Evolutionary conservation across 495 filamentous ascomycete genomes (phyloP).

Genomic region (Trichoderma asperelloides): DNA sequence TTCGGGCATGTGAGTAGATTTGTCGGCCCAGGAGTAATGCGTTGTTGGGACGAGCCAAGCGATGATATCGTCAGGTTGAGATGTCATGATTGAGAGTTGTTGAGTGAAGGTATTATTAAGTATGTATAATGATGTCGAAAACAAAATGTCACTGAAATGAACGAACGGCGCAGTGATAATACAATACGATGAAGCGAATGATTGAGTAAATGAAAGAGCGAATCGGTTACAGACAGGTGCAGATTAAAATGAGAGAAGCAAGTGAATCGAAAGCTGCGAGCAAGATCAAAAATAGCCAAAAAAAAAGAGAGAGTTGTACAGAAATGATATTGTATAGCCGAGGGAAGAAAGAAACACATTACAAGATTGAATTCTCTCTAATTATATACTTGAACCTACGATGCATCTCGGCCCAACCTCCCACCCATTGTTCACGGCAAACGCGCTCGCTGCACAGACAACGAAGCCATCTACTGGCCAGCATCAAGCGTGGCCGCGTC

Average conservation of each 20-base stretch:
- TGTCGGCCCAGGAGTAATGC: background rate
- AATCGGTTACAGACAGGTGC: background rate
- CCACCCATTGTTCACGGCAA: background rate
- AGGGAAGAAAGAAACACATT: background rate
- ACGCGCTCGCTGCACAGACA: background rate
- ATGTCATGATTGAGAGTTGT: background rate
- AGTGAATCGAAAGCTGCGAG: background rate
- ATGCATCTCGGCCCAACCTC: background rate
- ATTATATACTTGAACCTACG: background rate
- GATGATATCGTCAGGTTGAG: constrained; percentile 2
- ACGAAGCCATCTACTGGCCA: background rate
- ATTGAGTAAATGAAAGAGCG: background rate
- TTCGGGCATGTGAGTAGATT: background rate
- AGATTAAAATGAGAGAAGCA: constrained; percentile 3
- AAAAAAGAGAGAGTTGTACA: background rate
- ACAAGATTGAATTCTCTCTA: background rate
- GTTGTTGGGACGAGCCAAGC: constrained; percentile 9
- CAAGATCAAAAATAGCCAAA: background rate
- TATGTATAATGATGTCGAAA: background rate
- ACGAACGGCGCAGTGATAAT: background rate
- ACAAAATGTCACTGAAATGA: background rate
- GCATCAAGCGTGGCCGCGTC: background rate
- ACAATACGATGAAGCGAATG: background rate
- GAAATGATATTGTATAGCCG: background rate
- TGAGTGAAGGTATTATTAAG: background rate